These are phyloP conservation scores for Apium graveolens DNA, from an alignment of 129 eudicot species.

Conservation along the genomic window DNA sequence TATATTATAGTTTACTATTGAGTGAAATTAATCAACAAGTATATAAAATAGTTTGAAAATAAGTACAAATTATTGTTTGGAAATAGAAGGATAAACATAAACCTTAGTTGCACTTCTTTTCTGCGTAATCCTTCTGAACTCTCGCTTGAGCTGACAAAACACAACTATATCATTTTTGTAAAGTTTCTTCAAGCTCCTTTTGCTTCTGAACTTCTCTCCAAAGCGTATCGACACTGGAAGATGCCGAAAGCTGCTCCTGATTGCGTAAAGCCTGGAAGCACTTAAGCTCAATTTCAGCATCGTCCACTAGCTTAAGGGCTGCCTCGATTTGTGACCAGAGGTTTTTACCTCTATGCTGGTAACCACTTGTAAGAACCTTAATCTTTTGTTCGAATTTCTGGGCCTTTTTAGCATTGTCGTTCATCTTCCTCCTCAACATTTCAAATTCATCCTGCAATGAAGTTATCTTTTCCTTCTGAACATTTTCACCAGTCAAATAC, in stretches of 20 bases:
- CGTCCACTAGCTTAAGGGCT: conserved; percentile 78
- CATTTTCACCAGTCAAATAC: too few species aligned
- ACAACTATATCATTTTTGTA: conserved; percentile 69
- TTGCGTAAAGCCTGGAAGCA: conserved; percentile 77
- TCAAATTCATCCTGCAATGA: conserved; percentile 83
- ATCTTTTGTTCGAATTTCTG: conserved; percentile 68
- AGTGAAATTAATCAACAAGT: too few species aligned
- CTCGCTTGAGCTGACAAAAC: conserved; percentile 37
- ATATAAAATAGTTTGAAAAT: too few species aligned
- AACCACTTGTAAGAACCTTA: conserved; percentile 74
- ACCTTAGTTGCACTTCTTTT: too few species aligned
- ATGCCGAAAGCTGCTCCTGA: conserved; percentile 73
- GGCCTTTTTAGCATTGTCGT: conserved; percentile 74
- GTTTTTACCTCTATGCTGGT: conserved; percentile 56
- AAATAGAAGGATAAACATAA: too few species aligned
- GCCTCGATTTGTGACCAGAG: conserved; percentile 75
- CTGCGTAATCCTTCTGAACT: too few species aligned
- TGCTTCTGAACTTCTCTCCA: conserved; percentile 93
- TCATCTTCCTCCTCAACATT: conserved; percentile 75
- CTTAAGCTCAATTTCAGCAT: conserved; percentile 82
- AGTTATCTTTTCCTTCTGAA: conserved; percentile 46
- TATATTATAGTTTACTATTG: too few species aligned
- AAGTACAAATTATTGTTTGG: too few species aligned
- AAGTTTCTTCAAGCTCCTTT: conserved; percentile 59
- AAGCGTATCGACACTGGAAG: conserved; percentile 54